Evolutionary conservation across 495 filamentous ascomycete genomes (phyloP).

Genomic region (Trichoderma virens): DNA sequence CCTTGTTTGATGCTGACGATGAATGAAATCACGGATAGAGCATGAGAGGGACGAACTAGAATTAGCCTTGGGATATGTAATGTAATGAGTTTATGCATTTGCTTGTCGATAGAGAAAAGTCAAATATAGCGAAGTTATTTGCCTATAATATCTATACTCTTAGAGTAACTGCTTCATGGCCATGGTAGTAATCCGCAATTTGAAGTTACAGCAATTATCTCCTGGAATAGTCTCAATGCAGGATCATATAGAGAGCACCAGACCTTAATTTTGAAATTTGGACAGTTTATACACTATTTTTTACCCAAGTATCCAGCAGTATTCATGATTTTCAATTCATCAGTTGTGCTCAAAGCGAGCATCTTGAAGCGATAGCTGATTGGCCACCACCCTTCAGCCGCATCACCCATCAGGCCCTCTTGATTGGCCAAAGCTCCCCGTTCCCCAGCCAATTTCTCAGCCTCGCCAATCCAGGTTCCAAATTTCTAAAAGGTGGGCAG

Average conservation of each 20-base stretch:
- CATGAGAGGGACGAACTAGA: neutral
- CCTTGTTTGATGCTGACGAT: neutral
- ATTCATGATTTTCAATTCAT: too few species aligned
- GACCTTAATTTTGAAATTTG: too few species aligned
- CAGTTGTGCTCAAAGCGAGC: too few species aligned
- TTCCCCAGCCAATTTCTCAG: neutral
- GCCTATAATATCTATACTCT: neutral
- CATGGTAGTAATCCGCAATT: too few species aligned
- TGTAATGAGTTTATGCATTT: conserved; percentile 3
- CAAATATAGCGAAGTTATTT: neutral
- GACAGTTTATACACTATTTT: too few species aligned
- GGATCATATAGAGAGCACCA: too few species aligned
- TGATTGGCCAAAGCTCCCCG: conserved; percentile 12
- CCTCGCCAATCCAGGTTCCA: neutral
- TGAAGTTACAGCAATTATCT: too few species aligned
- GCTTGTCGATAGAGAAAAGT: neutral
- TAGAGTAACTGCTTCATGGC: too few species aligned
- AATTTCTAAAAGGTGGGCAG: neutral
- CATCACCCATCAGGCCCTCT: neutral
- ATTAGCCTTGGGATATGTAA: neutral
- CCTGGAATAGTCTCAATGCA: too few species aligned
- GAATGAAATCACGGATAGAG: neutral
- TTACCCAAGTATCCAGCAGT: too few species aligned
- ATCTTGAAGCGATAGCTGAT: neutral
- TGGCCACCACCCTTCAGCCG: neutral